phyloP scores from a whole-genome alignment of 805 yeast species.

The Candida khao-thaluensis region DNA sequence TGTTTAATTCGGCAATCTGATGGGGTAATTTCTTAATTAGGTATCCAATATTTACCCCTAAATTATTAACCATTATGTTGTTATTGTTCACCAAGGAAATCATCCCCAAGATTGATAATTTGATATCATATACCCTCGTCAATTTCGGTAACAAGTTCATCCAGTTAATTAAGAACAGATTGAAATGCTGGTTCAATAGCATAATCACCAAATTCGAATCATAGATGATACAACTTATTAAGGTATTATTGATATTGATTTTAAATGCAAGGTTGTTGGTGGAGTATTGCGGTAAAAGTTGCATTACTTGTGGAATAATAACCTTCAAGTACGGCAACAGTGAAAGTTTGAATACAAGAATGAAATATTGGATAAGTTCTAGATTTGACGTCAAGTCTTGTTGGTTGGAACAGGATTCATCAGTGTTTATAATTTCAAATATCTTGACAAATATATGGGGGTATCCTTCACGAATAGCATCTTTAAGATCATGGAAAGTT shows the following conservation, averaged over 20 bases:
- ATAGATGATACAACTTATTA: conserved; percentile 63
- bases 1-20: conserved; percentile 67
- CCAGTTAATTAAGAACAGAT: conserved; percentile 64
- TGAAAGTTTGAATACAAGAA: conserved; percentile 51
- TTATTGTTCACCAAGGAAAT: conserved; percentile 43
- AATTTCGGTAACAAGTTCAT: conserved; percentile 53
- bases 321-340: conserved; percentile 9
- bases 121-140: conserved; percentile 76
- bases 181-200: conserved; percentile 38
- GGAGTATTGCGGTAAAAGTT: conserved; percentile 13
- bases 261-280: conserved; percentile 40
- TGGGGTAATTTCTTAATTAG: conserved; percentile 60
- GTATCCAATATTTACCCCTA: conserved; percentile 13
- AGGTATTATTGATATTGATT: conserved; percentile 56
- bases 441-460: conserved; percentile 45
- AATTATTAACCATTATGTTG: conserved; percentile 15
- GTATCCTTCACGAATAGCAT: not conserved
- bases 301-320: conserved; percentile 7
- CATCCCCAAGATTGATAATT: conserved; percentile 68
- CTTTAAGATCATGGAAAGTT: no score
- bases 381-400: conserved; percentile 59
- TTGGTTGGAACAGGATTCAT: conserved; percentile 50
- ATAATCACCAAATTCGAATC: conserved; percentile 55
- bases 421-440: conserved; percentile 26
- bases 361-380: conserved; percentile 62